Evolutionary conservation across 495 filamentous ascomycete species (phyloP).

Genomic region (Neurospora pannonica): DNA sequence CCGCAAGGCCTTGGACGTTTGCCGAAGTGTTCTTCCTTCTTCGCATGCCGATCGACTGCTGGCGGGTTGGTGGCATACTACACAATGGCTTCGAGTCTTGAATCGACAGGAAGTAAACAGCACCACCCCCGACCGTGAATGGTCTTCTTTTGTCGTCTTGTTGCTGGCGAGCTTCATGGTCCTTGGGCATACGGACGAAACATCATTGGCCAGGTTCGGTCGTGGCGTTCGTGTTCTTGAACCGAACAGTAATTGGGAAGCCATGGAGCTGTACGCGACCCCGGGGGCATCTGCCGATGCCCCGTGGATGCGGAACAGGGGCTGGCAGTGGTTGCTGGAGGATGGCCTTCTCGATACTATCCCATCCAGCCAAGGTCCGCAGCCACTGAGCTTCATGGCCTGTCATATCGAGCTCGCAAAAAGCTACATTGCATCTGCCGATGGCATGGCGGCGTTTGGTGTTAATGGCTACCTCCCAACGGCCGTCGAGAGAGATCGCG

Average conservation of each 20-base stretch:
- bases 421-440: conserved; percentile 48
- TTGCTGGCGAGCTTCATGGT: conserved; percentile 48
- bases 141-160: conserved; percentile 66
- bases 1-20: conserved; percentile 47
- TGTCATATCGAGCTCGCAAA: conserved; percentile 30
- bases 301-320: conserved; percentile 55
- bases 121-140: conserved; percentile 51
- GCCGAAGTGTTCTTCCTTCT: conserved; percentile 52
- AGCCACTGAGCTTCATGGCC: conserved; percentile 33
- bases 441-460: conserved; percentile 42
- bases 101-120: conserved; percentile 21
- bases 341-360: conserved; percentile 28
- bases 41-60: conserved; percentile 55
- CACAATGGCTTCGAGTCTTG: conserved; percentile 47
- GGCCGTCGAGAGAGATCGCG: conserved; percentile 40
- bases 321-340: conserved; percentile 69
- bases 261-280: conserved; percentile 26
- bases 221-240: neutral
- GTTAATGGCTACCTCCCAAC: conserved; percentile 54
- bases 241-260: conserved; percentile 25
- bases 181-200: conserved; percentile 18
- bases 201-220: conserved; percentile 4
- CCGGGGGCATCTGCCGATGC: conserved; percentile 47
- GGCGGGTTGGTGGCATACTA: conserved; percentile 65
- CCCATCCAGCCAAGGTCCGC: neutral